These are phyloP conservation scores for Mediolabrus comicus DNA, from an alignment of 108 stramenopile species.

Conservation along the genomic window DNA sequence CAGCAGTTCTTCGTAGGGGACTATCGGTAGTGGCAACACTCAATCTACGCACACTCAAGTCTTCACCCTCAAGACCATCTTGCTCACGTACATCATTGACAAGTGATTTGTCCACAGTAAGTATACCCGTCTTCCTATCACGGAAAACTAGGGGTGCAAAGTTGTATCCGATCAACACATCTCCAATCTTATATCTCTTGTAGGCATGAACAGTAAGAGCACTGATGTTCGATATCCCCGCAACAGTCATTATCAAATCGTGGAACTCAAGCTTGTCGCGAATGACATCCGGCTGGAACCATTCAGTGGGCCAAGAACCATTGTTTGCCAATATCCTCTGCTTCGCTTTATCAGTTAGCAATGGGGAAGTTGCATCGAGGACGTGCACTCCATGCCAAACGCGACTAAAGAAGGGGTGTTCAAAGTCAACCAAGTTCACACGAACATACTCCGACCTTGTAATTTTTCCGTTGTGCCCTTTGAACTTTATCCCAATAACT, in stretches of 20 bases:
- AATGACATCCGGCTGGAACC: slow-evolving; percentile 26
- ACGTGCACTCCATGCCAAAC: slow-evolving; percentile 45
- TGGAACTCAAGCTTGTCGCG: slow-evolving; percentile 23
- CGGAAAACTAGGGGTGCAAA: slow-evolving; percentile 31
- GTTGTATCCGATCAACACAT: slow-evolving; percentile 33
- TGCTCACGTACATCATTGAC: slow-evolving; percentile 41
- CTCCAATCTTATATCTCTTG: slow-evolving; percentile 29
- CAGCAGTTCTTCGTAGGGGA: too few relatives aligned
- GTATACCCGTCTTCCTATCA: slow-evolving; percentile 4
- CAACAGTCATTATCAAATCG: slow-evolving; percentile 27
- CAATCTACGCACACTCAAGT: background rate
- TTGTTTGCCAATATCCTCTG: slow-evolving; percentile 14
- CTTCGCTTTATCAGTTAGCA: slow-evolving; percentile 29
- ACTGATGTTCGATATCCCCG: slow-evolving; percentile 38
- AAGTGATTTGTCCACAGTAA: slow-evolving; percentile 17
- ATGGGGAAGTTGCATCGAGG: slow-evolving; percentile 22
- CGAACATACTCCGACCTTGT: slow-evolving; percentile 27
- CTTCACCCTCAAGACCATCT: slow-evolving; percentile 10
- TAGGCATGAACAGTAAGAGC: slow-evolving; percentile 41
- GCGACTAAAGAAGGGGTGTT: slow-evolving; percentile 40
- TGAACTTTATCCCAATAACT: slow-evolving; percentile 52
- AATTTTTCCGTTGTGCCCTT: slow-evolving; percentile 10
- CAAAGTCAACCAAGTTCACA: slow-evolving; percentile 38
- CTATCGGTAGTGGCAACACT: background rate
- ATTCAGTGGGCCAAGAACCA: slow-evolving; percentile 29